A percentile compares a stretch with the other conserved stretches of the same genome.
phyloP scores from a whole-genome alignment of 768 basidiomycete species.

The Termitomyces sp. region DNA sequence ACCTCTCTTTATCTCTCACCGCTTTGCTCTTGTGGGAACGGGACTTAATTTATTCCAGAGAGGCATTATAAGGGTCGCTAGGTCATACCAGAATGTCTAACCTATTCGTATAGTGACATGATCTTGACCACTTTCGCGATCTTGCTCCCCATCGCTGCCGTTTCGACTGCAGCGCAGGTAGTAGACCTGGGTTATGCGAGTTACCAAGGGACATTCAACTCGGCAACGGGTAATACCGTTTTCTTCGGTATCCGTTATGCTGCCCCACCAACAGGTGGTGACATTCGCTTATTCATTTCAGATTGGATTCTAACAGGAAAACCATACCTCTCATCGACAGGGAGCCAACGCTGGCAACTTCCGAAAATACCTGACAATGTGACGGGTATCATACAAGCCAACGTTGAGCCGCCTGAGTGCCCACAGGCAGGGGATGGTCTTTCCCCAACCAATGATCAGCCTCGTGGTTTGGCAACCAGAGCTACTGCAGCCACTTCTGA shows the following conservation, averaged over 20 bases:
- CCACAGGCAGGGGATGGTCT: slow-evolving; percentile 21
- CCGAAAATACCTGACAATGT: slow-evolving; percentile 23
- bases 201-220: slow-evolving; percentile 34
- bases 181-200: slow-evolving; percentile 40
- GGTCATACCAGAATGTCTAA: neutral
- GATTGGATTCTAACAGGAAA: neutral
- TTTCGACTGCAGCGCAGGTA: slow-evolving; percentile 12
- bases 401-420: slow-evolving; percentile 25
- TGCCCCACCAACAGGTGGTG: slow-evolving; percentile 38
- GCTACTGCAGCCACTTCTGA: slow-evolving; percentile 18
- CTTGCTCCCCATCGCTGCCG: neutral
- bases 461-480: neutral
- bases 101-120: neutral
- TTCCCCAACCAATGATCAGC: slow-evolving; percentile 26
- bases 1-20: too few relatives aligned
- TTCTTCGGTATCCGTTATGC: slow-evolving; percentile 46
- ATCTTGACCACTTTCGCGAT: neutral
- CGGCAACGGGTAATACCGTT: slow-evolving; percentile 24
- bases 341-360: slow-evolving; percentile 26
- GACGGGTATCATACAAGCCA: slow-evolving; percentile 25
- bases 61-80: neutral
- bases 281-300: neutral
- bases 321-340: slow-evolving; percentile 11
- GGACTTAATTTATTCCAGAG: too few relatives aligned
- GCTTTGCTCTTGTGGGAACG: neutral